Evolutionary conservation across 73 alveolate genomes (phyloP).

Genomic region (Paramecium sonneborni): DNA sequence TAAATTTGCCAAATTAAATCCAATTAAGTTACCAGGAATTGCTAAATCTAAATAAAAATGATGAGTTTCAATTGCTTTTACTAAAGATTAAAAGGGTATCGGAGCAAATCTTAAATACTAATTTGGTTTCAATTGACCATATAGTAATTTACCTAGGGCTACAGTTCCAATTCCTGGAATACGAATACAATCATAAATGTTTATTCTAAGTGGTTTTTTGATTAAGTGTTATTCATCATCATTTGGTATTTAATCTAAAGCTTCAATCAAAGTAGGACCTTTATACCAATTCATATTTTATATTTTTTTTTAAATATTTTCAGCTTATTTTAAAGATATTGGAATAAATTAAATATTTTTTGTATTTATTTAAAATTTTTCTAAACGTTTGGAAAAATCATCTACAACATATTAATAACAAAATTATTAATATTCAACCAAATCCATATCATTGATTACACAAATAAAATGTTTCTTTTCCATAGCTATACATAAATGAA

Average conservation of each 20-base stretch:
- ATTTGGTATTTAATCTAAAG: constrained; percentile 73
- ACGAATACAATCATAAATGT: neutral
- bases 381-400: neutral
- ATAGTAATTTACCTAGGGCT: neutral
- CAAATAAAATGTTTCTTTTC: neutral
- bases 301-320: neutral
- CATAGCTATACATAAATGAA: neutral
- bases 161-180: neutral
- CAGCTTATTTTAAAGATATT: neutral
- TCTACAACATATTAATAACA: neutral
- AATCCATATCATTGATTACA: neutral
- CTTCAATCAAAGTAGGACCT: constrained; percentile 96
- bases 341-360: neutral
- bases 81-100: neutral
- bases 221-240: neutral
- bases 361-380: neutral
- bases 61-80: neutral
- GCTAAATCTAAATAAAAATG: neutral
- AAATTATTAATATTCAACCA: neutral
- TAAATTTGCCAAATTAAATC: neutral
- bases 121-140: neutral
- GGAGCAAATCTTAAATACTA: neutral
- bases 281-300: constrained; percentile 86
- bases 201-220: neutral
- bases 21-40: neutral